These are phyloP conservation scores for Bipolaris gigantea DNA, from an alignment of 2,329 filamentous ascomycete genomes.

Conservation along the genomic window DNA sequence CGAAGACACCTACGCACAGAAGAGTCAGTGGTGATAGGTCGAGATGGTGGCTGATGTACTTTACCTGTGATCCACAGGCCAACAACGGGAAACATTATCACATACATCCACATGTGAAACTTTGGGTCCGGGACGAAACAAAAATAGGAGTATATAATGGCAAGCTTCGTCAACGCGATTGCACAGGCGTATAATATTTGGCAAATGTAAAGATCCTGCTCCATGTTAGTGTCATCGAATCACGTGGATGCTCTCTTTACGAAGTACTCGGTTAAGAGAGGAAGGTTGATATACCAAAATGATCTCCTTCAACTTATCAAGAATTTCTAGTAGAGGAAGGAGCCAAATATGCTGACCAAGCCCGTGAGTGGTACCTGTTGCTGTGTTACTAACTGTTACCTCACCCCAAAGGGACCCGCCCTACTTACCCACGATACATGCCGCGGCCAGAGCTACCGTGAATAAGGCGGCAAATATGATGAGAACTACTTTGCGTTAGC, in stretches of 20 bases:
- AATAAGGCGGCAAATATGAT: slow-evolving; percentile 28
- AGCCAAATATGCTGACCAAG: slow-evolving; percentile 32
- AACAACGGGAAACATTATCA: slow-evolving; percentile 15
- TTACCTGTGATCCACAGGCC: slow-evolving; percentile 28
- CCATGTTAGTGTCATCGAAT: slow-evolving; percentile 5
- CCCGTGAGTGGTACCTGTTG: slow-evolving; percentile 22
- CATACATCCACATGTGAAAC: slow-evolving; percentile 29
- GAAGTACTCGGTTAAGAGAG: not conserved
- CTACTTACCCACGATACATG: slow-evolving; percentile 28
- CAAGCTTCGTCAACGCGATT: slow-evolving; percentile 32
- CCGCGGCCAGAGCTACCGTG: slow-evolving; percentile 27
- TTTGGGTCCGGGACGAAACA: slow-evolving; percentile 24
- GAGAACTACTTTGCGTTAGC: slow-evolving; percentile 18
- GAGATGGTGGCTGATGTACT: not conserved
- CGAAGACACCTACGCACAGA: slow-evolving; percentile 22
- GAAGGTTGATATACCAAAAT: slow-evolving; percentile 22
- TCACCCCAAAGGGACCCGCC: not conserved
- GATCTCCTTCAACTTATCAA: slow-evolving; percentile 19
- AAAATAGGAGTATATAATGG: slow-evolving; percentile 35
- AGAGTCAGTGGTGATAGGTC: not conserved
- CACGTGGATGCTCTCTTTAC: not conserved
- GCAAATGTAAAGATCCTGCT: slow-evolving; percentile 29
- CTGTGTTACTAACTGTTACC: not conserved
- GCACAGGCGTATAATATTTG: slow-evolving; percentile 34
- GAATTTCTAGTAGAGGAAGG: slow-evolving; percentile 12